A percentile compares a stretch with the other conserved stretches of the same genome.
These are phyloP conservation scores for Solanum stenotomum DNA, from an alignment of 257 asterid genomes.

Conservation along the genomic window DNA sequence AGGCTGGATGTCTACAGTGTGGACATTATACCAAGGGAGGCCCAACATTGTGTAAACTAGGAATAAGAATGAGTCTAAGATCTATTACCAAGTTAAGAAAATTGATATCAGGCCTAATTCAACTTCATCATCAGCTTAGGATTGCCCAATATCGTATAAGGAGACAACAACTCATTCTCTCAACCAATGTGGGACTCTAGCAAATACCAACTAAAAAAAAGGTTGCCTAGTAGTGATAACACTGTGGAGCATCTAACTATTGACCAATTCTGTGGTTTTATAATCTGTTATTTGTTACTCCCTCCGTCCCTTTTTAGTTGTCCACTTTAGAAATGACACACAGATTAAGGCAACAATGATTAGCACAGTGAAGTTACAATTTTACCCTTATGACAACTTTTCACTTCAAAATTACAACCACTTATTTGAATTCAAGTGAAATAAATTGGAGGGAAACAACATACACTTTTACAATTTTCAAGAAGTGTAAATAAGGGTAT, in stretches of 20 bases:
- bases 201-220: not conserved
- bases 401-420: no score
- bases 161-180: not conserved
- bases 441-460: no score
- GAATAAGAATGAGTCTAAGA: not conserved
- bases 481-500: no score
- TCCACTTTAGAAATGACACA: no score
- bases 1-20: not conserved
- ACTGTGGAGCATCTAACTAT: not conserved
- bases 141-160: not conserved
- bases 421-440: no score
- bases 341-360: no score
- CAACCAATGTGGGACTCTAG: not conserved
- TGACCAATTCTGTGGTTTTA: not conserved
- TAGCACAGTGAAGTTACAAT: no score
- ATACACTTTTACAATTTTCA: no score
- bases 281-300: not conserved
- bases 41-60: not conserved
- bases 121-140: not conserved
- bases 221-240: not conserved
- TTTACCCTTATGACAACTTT: no score
- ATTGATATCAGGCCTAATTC: not conserved
- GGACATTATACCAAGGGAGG: not conserved
- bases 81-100: not conserved
- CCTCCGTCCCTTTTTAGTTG: no score